Conservation (phyloP, 2,329 filamentous ascomycete genomes). For the Colletotrichum paranaense region DNA sequence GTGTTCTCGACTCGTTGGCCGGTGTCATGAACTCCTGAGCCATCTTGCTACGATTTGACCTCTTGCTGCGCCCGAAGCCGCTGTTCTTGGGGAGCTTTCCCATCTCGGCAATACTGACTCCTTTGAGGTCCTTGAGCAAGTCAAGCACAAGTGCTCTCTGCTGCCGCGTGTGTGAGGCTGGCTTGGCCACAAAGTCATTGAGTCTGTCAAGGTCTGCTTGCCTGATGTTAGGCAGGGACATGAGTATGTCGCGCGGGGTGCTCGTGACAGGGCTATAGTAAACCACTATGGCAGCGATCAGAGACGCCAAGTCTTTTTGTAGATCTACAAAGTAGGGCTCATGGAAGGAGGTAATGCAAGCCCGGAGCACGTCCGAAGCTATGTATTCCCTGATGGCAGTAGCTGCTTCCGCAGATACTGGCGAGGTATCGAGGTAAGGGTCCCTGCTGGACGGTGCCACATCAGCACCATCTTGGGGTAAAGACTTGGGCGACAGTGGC, state of each 20-base stretch:
- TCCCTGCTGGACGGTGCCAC: slow-evolving; percentile 30
- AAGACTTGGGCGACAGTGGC: slow-evolving; percentile 41
- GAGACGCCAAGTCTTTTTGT: slow-evolving; percentile 88
- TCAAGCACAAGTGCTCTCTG: slow-evolving; percentile 87
- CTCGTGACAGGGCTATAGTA: slow-evolving; percentile 77
- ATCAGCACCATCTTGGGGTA: slow-evolving; percentile 42
- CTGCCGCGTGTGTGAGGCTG: slow-evolving; percentile 73
- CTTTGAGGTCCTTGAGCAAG: slow-evolving; percentile 85
- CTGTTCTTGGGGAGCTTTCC: slow-evolving; percentile 78
- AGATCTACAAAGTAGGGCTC: slow-evolving; percentile 97
- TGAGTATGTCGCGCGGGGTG: slow-evolving; percentile 80
- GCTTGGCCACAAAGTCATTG: slow-evolving; percentile 69
- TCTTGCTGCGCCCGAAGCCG: slow-evolving; percentile 55
- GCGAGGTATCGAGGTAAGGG: slow-evolving; percentile 50
- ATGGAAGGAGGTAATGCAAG: slow-evolving; percentile 89
- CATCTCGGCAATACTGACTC: slow-evolving; percentile 92
- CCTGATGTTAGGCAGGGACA: slow-evolving; percentile 82
- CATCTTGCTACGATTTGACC: slow-evolving; percentile 66
- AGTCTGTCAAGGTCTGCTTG: slow-evolving; percentile 74
- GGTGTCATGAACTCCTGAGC: slow-evolving; percentile 74
- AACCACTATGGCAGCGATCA: slow-evolving; percentile 88
- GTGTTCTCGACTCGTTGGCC: slow-evolving; percentile 42
- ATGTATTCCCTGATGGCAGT: slow-evolving; percentile 88
- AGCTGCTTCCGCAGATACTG: slow-evolving; percentile 65
- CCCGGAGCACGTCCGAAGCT: slow-evolving; percentile 87